Evolutionary conservation across 805 yeast species (phyloP).

Genomic region (Debaryomyces castellii): DNA sequence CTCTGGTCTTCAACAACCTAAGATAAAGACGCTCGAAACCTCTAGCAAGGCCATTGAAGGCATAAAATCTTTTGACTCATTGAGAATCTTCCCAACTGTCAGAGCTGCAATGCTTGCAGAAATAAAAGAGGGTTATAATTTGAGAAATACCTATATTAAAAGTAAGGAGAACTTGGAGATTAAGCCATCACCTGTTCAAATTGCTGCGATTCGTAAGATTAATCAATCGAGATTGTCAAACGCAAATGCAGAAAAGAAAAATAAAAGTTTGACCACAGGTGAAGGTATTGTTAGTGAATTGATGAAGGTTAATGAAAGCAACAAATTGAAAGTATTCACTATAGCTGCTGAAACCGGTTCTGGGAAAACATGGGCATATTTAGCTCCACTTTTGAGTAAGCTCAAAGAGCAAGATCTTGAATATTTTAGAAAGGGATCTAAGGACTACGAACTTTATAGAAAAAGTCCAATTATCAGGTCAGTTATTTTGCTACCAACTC

Average conservation of each 20-base stretch:
- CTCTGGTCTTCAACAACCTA: slow-evolving; percentile 46
- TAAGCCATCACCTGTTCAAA: slow-evolving; percentile 79
- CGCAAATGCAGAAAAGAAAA: slow-evolving; percentile 18
- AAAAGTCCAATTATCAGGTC: slow-evolving; percentile 51
- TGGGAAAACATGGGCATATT: slow-evolving; percentile 92
- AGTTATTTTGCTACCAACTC: slow-evolving; percentile 83
- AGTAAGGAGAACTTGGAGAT: slow-evolving; percentile 32
- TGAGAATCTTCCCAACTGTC: slow-evolving; percentile 66
- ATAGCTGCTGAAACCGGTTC: slow-evolving; percentile 97
- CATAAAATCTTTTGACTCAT: slow-evolving; percentile 61
- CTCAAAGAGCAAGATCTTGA: slow-evolving; percentile 56
- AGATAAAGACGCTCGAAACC: slow-evolving; percentile 35
- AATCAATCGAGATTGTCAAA: slow-evolving; percentile 42
- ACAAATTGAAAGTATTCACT: slow-evolving; percentile 58
- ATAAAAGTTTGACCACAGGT: slow-evolving; percentile 14
- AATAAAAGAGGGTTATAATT: slow-evolving; percentile 40
- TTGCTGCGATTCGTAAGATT: slow-evolving; percentile 62
- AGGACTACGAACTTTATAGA: slow-evolving; percentile 21
- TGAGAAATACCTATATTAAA: slow-evolving; percentile 31
- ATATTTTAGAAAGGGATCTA: slow-evolving; percentile 16
- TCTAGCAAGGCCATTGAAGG: slow-evolving; percentile 33
- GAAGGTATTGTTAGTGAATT: slow-evolving; percentile 25
- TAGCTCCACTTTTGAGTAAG: slow-evolving; percentile 71
- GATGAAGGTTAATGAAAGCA: slow-evolving; percentile 26
- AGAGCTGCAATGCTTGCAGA: slow-evolving; percentile 58